Conservation (phyloP, 768 basidiomycete genomes). For the Hypholoma sublateritium region DNA sequence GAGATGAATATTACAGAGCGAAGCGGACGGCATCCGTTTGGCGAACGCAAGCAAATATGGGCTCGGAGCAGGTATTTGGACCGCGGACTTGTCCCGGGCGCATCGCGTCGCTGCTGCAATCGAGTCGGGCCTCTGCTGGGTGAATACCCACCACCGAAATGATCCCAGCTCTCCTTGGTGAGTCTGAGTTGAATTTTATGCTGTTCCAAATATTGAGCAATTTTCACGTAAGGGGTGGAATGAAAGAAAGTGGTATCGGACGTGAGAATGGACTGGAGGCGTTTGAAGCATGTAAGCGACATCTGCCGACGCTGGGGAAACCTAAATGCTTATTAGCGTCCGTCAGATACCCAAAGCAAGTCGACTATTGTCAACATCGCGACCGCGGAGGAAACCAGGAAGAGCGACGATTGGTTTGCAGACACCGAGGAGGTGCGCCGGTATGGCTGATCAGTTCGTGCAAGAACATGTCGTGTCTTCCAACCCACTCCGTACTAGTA, state of each 20-base stretch:
- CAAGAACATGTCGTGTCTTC: slow-evolving; percentile 4
- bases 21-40: slow-evolving; percentile 62
- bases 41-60: slow-evolving; percentile 83
- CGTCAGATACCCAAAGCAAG: slow-evolving; percentile 80
- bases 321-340: background rate
- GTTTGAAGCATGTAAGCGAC: slow-evolving; percentile 67
- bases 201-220: background rate
- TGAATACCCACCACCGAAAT: slow-evolving; percentile 88
- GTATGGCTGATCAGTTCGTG: slow-evolving; percentile 55
- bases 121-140: slow-evolving; percentile 80
- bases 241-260: slow-evolving; percentile 89
- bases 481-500: slow-evolving; percentile 17
- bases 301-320: background rate
- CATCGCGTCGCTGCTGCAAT: slow-evolving; percentile 72
- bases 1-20: slow-evolving; percentile 38
- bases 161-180: slow-evolving; percentile 90
- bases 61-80: slow-evolving; percentile 82
- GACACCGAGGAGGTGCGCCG: slow-evolving; percentile 50
- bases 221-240: slow-evolving; percentile 60
- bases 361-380: slow-evolving; percentile 79
- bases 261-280: slow-evolving; percentile 86
- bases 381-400: slow-evolving; percentile 52
- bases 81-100: slow-evolving; percentile 67
- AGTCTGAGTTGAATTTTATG: slow-evolving; percentile 11
- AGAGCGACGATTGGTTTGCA: slow-evolving; percentile 78